Evolutionary conservation across 441 rosid genomes (phyloP).

Genomic region (Bruguiera hainesii): DNA sequence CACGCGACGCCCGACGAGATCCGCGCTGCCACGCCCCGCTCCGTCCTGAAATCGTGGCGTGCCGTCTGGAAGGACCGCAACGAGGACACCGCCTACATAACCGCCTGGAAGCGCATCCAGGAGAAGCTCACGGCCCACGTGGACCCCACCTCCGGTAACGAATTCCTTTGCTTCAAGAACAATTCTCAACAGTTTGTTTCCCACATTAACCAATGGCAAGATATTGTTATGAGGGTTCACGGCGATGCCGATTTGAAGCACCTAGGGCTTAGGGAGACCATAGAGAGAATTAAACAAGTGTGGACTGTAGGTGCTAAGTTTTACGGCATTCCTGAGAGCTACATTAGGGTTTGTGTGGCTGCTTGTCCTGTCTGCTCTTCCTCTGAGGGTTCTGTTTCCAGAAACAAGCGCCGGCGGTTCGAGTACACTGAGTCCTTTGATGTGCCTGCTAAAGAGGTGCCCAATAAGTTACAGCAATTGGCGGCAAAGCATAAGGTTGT

Average conservation of each 20-base stretch:
- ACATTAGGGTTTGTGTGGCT: slow-evolving; percentile 91
- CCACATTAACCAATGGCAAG: slow-evolving; percentile 90
- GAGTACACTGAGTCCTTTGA: slow-evolving; percentile 95
- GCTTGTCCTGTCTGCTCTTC: slow-evolving; percentile 80
- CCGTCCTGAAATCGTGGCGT: slow-evolving; percentile 91
- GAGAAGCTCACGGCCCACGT: slow-evolving; percentile 81
- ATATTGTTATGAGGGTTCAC: slow-evolving; percentile 85
- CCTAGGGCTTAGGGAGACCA: slow-evolving; percentile 78
- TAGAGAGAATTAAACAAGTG: slow-evolving; percentile 85
- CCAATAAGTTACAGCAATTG: slow-evolving; percentile 75
- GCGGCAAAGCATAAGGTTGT: slow-evolving; percentile 96
- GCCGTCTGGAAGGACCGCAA: slow-evolving; percentile 96
- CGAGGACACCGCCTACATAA: slow-evolving; percentile 93
- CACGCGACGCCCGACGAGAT: slow-evolving; percentile 83
- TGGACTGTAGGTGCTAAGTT: slow-evolving; percentile 98
- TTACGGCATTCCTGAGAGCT: slow-evolving; percentile 96
- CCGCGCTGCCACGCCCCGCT: slow-evolving; percentile 72
- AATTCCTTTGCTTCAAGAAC: slow-evolving; percentile 86
- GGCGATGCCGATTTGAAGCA: slow-evolving; percentile 93
- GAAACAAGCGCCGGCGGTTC: slow-evolving; percentile 84
- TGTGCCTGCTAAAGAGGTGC: slow-evolving; percentile 97
- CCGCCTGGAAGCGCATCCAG: slow-evolving; percentile 98
- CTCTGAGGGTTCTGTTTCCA: slow-evolving; percentile 64
- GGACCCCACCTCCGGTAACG: slow-evolving; percentile 66
- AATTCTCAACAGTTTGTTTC: slow-evolving; percentile 87